Percentiles rank a stretch among this genome's conserved stretches.
Evolutionary conservation across 2,329 filamentous ascomycete genomes (phyloP).

Genomic region (Acrodontium crateriforme): DNA sequence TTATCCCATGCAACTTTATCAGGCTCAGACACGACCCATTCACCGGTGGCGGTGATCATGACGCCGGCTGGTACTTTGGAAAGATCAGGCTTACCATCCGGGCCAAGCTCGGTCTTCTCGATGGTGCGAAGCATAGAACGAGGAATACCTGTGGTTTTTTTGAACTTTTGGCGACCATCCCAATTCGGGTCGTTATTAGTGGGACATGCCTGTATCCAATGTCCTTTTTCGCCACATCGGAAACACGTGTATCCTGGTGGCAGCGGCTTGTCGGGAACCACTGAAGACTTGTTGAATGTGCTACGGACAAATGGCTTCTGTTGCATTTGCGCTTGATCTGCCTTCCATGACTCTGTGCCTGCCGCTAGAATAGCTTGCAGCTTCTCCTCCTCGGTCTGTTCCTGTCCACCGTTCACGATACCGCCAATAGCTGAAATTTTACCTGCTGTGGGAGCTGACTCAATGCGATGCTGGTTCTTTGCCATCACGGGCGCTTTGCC

Average conservation of each 20-base stretch:
- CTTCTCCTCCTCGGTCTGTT: slow-evolving; percentile 86
- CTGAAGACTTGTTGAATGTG: slow-evolving; percentile 45
- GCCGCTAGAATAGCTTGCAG: slow-evolving; percentile 85
- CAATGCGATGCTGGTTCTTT: slow-evolving; percentile 60
- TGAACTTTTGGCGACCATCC: slow-evolving; percentile 83
- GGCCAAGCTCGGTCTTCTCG: slow-evolving; percentile 49
- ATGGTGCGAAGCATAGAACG: slow-evolving; percentile 91
- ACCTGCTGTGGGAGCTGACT: slow-evolving; percentile 25
- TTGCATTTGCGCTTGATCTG: slow-evolving; percentile 85
- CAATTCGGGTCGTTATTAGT: slow-evolving; percentile 98
- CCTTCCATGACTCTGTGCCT: slow-evolving; percentile 81
- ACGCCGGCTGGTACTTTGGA: slow-evolving; percentile 67
- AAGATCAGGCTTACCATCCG: slow-evolving; percentile 66
- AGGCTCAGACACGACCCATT: slow-evolving; percentile 91
- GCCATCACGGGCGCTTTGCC: slow-evolving; percentile 88
- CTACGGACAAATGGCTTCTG: slow-evolving; percentile 41
- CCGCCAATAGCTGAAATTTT: slow-evolving; percentile 34
- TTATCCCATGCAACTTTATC: slow-evolving; percentile 95
- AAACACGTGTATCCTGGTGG: slow-evolving; percentile 94
- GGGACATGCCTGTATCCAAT: slow-evolving; percentile 96
- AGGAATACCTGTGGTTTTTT: slow-evolving; percentile 92
- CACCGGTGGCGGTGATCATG: slow-evolving; percentile 95
- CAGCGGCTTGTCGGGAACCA: slow-evolving; percentile 83
- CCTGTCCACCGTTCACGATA: slow-evolving; percentile 64
- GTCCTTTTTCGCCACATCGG: slow-evolving; percentile 86